These are phyloP conservation scores for Diaporthe citri DNA, from an alignment of 2,329 filamentous ascomycete species.

Conservation along the genomic window DNA sequence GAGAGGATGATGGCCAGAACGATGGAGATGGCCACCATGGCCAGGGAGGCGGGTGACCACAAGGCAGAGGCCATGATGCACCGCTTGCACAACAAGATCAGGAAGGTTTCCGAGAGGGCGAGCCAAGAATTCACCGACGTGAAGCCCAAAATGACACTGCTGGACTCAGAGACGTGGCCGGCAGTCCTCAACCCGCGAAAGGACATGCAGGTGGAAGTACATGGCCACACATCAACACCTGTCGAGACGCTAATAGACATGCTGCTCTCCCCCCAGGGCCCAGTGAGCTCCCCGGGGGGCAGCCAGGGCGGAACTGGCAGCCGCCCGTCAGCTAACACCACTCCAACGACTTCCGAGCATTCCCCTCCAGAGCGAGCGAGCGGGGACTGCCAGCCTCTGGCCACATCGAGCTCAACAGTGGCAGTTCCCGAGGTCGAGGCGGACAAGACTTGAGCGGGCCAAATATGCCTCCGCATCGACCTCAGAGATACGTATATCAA, in stretches of 20 bases:
- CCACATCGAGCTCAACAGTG: not conserved
- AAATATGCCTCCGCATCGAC: not conserved
- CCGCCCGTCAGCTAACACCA: no score
- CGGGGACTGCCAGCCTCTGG: not conserved
- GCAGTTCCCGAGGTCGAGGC: no score
- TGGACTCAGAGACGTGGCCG: slow-evolving; percentile 23
- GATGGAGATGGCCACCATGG: not conserved
- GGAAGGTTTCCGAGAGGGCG: slow-evolving; percentile 8
- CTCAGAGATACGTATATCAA: not conserved
- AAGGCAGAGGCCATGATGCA: not conserved
- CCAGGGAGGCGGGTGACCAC: not conserved
- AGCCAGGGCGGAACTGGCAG: no score
- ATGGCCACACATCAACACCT: slow-evolving; percentile 1
- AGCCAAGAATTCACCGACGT: not conserved
- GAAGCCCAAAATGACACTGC: slow-evolving; percentile 6
- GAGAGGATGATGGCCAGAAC: not conserved
- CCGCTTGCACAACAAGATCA: slow-evolving; percentile 9
- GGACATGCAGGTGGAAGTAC: slow-evolving; percentile 2
- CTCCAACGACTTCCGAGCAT: no score
- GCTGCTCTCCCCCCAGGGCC: not conserved
- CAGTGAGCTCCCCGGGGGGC: no score
- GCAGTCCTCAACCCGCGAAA: slow-evolving; percentile 4
- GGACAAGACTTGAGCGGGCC: not conserved
- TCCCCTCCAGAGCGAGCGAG: not conserved
- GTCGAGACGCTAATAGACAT: slow-evolving; percentile 8